Base-by-base conservation (phyloP, 768 basidiomycete genomes). In the Imleria badia region DNA sequence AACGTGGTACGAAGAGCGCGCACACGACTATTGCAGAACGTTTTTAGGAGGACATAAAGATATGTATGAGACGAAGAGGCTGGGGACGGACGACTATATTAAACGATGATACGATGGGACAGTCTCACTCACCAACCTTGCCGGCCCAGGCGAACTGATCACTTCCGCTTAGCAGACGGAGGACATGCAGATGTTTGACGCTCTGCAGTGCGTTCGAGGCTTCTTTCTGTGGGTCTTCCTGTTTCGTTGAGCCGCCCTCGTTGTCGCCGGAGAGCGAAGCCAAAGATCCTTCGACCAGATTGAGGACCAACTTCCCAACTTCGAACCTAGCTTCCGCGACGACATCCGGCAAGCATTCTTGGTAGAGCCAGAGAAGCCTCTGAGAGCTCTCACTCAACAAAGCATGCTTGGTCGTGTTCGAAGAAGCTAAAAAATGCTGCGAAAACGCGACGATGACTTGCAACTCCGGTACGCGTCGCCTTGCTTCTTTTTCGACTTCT, bases 311-410 rank as follows among this genome's bases (percentile, higher is more conserved):
- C 67, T 92, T 92, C 3, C 91, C 91, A 35, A 88, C 83, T 68
- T 98, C 95, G 61, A 95, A 98, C 46, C 85, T 78, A 26, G 84
- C 84, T 67, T 94, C 93, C 0, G 84, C 82, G 5, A 90, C 86
- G 2, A 92, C 72, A 1, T 79, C 74, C 0, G 93, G 91, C 29
- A 95, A 69, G 55, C 83, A 85, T 22, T 78, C 78, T 61, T 96
- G 91, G 66, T 97, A 98, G 46, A 95, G 76, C 81, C 87, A 89
- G 55, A 97, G 73, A 39, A 98, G 69, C 26, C 94, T 72, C 60
- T 94, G 84, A 1, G 94, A 84, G 46, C 82, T 80, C 72, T 98
- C 95, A 0, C 86, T 81, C 29, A 97, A 72, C 57, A 98, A 69
- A 1, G 84, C 83, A 0, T 70, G 72, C 67, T 75, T 82, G 51